A percentile compares a stretch with the other conserved stretches of the same genome.
Evolutionary conservation across 2,329 filamentous ascomycete genomes (phyloP).

Genomic region (Fusarium duplospermum): DNA sequence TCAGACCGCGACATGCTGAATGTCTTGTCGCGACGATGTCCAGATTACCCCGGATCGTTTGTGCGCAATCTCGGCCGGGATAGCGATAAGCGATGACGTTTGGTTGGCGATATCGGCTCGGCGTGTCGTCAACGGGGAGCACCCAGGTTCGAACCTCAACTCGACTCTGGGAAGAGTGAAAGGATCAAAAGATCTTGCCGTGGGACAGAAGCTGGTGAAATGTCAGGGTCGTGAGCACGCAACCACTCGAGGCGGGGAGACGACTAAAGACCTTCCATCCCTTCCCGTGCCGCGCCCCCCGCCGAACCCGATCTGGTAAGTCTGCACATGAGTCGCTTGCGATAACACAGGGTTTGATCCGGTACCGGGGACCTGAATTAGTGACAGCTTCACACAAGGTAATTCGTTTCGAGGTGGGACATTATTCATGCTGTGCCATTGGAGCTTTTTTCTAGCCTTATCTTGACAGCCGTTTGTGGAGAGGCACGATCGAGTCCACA

Average conservation of each 20-base stretch:
- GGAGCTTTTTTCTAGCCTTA: background rate
- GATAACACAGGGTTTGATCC: slow-evolving; percentile 6
- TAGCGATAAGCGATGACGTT: slow-evolving; percentile 35
- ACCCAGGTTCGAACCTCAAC: background rate
- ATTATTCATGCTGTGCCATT: background rate
- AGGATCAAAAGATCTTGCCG: background rate
- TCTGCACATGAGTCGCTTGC: background rate
- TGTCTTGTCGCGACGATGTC: slow-evolving; percentile 5
- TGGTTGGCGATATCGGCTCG: slow-evolving; percentile 10
- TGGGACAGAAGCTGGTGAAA: slow-evolving; percentile 12
- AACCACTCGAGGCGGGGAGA: slow-evolving; percentile 34
- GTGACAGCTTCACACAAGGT: background rate
- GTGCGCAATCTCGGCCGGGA: slow-evolving; percentile 18
- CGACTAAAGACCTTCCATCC: background rate
- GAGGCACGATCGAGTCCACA: background rate
- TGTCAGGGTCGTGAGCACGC: slow-evolving; percentile 32
- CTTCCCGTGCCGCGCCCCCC: background rate
- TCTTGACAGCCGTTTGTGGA: background rate
- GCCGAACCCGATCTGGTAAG: slow-evolving; percentile 12
- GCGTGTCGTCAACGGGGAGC: background rate
- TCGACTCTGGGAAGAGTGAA: background rate
- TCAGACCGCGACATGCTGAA: slow-evolving; percentile 1
- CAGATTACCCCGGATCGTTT: slow-evolving; percentile 13
- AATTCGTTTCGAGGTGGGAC: background rate
- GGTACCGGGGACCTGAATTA: background rate